Evolutionary conservation across 345 rosid species (phyloP).

Genomic region (Physaria fendleri): DNA sequence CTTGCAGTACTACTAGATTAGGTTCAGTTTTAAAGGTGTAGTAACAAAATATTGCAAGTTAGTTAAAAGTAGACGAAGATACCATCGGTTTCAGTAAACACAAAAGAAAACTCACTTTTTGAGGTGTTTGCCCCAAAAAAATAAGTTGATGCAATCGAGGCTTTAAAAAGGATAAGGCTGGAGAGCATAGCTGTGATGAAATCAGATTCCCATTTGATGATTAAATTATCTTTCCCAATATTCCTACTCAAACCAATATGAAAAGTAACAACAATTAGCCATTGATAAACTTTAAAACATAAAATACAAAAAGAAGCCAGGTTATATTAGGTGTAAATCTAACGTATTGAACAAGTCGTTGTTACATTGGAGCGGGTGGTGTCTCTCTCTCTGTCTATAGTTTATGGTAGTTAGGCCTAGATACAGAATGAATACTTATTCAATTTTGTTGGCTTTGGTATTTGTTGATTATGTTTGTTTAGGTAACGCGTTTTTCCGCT

Average conservation of each 20-base stretch:
- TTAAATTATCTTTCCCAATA: neutral
- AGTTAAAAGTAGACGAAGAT: neutral
- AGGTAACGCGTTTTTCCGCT: too few relatives aligned
- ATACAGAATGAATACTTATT: too few relatives aligned
- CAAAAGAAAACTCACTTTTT: neutral
- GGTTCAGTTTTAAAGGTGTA: neutral
- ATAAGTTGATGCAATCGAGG: neutral
- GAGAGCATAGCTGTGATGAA: conserved; percentile 14
- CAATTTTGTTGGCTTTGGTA: too few relatives aligned
- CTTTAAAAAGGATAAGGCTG: neutral
- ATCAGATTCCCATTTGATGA: conserved; percentile 1
- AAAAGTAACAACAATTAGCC: neutral
- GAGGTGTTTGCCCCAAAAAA: neutral
- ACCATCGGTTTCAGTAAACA: neutral
- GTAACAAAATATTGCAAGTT: neutral
- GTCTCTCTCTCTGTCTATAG: too few relatives aligned
- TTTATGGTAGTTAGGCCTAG: too few relatives aligned
- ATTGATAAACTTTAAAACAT: too few relatives aligned
- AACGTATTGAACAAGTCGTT: too few relatives aligned
- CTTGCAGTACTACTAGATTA: neutral
- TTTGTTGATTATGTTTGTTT: too few relatives aligned
- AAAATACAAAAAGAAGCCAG: too few relatives aligned
- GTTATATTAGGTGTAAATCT: too few relatives aligned
- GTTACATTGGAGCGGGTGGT: too few relatives aligned
- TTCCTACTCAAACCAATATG: neutral